Conservation (phyloP, 2,329 filamentous ascomycete genomes). For the Pestalotiopsis sp. region DNA sequence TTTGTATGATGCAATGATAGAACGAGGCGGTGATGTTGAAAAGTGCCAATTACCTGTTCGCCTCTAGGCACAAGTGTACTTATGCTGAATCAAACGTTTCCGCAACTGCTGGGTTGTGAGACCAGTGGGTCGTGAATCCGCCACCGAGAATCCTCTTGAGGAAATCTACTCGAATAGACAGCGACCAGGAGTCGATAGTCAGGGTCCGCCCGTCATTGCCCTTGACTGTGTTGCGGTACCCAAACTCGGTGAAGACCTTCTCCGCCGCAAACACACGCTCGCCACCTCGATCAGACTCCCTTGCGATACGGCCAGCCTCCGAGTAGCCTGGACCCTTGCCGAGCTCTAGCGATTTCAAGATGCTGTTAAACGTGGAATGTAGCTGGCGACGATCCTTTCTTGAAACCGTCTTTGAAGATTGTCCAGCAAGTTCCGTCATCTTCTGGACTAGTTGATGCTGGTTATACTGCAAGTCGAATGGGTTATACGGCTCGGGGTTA, state of each 20-base stretch:
- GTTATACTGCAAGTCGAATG: constrained; percentile 49
- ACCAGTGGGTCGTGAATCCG: constrained; percentile 44
- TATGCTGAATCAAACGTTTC: constrained; percentile 22
- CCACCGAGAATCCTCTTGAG: constrained; percentile 51
- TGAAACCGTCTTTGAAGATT: constrained; percentile 52
- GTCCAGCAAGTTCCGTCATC: constrained; percentile 49
- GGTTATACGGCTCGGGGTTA: constrained; percentile 14
- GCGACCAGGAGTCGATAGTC: constrained; percentile 54
- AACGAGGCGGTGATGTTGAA: neutral
- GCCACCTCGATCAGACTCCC: constrained; percentile 45
- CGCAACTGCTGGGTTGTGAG: constrained; percentile 40
- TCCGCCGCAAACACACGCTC: constrained; percentile 43
- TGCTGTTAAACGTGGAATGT: constrained; percentile 51
- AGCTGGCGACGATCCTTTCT: constrained; percentile 51
- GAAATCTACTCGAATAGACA: constrained; percentile 50
- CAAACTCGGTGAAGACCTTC: constrained; percentile 48
- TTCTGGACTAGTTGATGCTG: constrained; percentile 51
- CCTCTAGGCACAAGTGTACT: neutral
- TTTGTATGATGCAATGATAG: neutral
- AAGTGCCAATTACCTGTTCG: neutral
- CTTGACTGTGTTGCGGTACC: constrained; percentile 55
- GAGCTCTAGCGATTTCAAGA: constrained; percentile 57
- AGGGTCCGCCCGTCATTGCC: constrained; percentile 46
- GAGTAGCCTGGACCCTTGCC: constrained; percentile 59
- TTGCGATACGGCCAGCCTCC: constrained; percentile 44